Evolutionary conservation across 306 rosid species (phyloP), one percentile per base, ranked within the genome.

Genomic region (Trifolium subterraneum): DNA sequence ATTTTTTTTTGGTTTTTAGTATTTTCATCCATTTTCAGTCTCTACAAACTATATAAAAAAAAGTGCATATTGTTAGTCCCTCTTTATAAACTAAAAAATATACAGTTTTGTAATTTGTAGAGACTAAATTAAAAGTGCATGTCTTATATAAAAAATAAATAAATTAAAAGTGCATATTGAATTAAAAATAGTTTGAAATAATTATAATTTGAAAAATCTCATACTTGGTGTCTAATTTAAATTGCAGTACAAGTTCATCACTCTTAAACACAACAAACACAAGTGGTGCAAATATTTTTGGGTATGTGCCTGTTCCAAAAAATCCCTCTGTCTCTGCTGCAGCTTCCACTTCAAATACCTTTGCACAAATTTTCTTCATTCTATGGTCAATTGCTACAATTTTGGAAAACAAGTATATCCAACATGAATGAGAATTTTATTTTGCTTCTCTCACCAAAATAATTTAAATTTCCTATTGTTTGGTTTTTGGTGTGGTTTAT

Each of bases 191-290:
- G 1, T 36, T 36, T 9, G 10, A 36, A 9, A 36, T 36, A 9
- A 36, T 36, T 36, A 36, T 36, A 36, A 36, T 36, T 7, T 36
- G 10, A 78, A 42, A 72, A 48, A 35, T 76, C 59, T 73, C 15
- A 81, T 19, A 12, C 19, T 19, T 60, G 55, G 31, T 51, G 36
- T 16, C 25, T 68, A 36, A 73, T 18, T 52, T 52, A 22, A 33
- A n/a, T 81, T 86, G 84, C 92, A 91, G 97, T 58, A 89, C 89
- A 16, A 91, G 85, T 74, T 84, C 94, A 72, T 84, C 97, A 61
- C 70, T 88, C 8, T 76, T 91, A 19, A 89, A 91, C 86, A 89
- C 89, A 75, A 91, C 93, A 65, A 90, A 78, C 83, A 82, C 97
- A 41, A 89, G 84, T 22, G 97, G 97, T 27, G 86, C 97, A 64